A percentile compares a stretch with the other conserved stretches of the same genome.
phyloP scores from a whole-genome alignment of 1,139 yeast genomes.

The Saccharomycopsis hybrid region DNA sequence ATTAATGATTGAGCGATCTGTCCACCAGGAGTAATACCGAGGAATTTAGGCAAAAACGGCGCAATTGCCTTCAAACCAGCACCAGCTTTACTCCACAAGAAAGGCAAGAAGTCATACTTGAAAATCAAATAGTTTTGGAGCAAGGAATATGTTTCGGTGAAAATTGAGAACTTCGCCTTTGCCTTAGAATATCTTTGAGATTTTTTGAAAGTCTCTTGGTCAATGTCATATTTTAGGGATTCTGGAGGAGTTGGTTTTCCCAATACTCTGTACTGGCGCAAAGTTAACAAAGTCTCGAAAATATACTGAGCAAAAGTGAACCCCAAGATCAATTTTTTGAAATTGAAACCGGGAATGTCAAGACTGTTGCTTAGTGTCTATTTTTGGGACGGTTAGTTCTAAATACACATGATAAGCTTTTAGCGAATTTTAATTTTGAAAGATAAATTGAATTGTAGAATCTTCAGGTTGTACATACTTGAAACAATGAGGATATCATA shows the following conservation, averaged over 20 bases:
- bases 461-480: too few species aligned
- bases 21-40: constrained; percentile 36
- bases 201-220: constrained; percentile 66
- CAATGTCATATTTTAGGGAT: constrained; percentile 57
- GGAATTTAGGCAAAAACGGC: constrained; percentile 35
- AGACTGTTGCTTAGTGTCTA: constrained; percentile 28
- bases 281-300: constrained; percentile 68
- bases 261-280: constrained; percentile 71
- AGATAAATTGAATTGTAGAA: too few species aligned
- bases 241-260: constrained; percentile 52
- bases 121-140: constrained; percentile 52
- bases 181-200: constrained; percentile 78
- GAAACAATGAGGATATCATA: too few species aligned
- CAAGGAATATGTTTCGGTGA: constrained; percentile 46
- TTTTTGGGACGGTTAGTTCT: too few species aligned
- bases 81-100: constrained; percentile 52
- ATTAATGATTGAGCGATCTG: constrained; percentile 62
- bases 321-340: constrained; percentile 72
- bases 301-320: constrained; percentile 69
- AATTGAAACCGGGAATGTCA: constrained; percentile 60
- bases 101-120: constrained; percentile 60
- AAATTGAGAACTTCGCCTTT: constrained; percentile 65
- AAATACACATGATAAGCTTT: too few species aligned
- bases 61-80: constrained; percentile 5
- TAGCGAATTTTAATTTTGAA: too few species aligned